Percentiles rank a stretch among this genome's conserved stretches.
phyloP scores from a whole-genome alignment of 345 rosid species.

The Clausena lansium region DNA sequence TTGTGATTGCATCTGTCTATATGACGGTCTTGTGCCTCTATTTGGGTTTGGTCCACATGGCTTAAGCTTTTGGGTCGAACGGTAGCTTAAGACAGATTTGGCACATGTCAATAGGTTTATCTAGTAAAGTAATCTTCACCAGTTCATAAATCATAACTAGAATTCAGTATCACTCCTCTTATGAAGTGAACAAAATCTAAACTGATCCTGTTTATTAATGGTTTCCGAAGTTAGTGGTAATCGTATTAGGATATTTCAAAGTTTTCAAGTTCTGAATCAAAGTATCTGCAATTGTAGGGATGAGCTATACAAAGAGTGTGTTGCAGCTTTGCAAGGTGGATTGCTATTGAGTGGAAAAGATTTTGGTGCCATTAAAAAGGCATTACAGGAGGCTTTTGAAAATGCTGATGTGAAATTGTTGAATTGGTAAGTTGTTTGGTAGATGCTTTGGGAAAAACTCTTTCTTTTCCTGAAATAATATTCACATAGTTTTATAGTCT shows the following conservation, averaged over 20 bases:
- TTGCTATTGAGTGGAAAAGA: constrained; percentile 60
- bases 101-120: background rate
- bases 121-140: background rate
- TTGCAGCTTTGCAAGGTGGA: constrained; percentile 70
- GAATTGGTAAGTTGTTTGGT: constrained; percentile 46
- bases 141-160: background rate
- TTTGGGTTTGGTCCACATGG: background rate
- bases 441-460: background rate
- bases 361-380: constrained; percentile 40
- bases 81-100: background rate
- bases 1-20: background rate
- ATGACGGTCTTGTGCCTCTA: background rate
- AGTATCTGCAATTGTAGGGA: constrained; percentile 44
- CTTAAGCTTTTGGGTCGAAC: background rate
- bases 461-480: background rate
- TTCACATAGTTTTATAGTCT: background rate
- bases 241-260: background rate
- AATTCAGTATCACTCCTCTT: background rate
- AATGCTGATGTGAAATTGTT: constrained; percentile 64
- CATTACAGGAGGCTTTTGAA: constrained; percentile 61
- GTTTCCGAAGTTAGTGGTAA: background rate
- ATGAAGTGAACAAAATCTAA: background rate
- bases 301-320: constrained; percentile 83
- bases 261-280: background rate
- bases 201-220: background rate